These are phyloP conservation scores for Prunella vulgaris DNA, from an alignment of 257 asterid genomes.

Conservation along the genomic window DNA sequence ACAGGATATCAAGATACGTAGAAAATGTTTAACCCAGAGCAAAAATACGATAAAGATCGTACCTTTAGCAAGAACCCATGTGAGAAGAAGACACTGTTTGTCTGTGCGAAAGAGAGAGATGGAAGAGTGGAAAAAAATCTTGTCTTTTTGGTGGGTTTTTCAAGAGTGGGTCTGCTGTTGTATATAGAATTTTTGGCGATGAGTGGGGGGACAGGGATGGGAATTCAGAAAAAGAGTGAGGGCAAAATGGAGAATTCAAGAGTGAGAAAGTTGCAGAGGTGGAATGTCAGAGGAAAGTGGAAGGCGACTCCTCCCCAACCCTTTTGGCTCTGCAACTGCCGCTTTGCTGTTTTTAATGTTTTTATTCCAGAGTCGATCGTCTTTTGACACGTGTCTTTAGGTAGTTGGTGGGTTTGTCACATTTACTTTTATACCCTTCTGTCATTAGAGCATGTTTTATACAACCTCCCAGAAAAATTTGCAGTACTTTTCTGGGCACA, in stretches of 20 bases:
- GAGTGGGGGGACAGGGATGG: conserved; percentile 22
- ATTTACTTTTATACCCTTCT: conserved; percentile 18
- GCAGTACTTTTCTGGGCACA: no score
- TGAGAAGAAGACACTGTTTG: conserved; percentile 14
- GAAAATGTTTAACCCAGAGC: background rate
- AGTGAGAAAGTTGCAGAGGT: conserved; percentile 47
- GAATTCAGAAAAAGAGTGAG: conserved; percentile 7
- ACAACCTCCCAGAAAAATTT: no score
- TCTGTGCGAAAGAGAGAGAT: conserved; percentile 8
- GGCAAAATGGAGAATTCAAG: conserved; percentile 22
- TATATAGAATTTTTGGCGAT: conserved; percentile 24
- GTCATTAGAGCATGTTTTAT: background rate
- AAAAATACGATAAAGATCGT: conserved; percentile 19
- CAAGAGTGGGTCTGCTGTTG: conserved; percentile 29
- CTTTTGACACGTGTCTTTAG: conserved; percentile 33
- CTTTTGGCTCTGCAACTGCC: conserved; percentile 39
- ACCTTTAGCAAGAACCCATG: conserved; percentile 41
- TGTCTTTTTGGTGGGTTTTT: conserved; percentile 44
- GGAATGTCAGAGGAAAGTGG: conserved; percentile 66
- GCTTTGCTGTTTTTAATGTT: conserved; percentile 23
- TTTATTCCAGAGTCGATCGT: conserved; percentile 1
- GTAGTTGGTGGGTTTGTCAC: conserved; percentile 10
- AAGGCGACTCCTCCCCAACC: conserved; percentile 60
- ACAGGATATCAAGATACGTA: conserved; percentile 17
- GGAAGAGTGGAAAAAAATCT: conserved; percentile 24